Conservation (phyloP, 2,329 filamentous ascomycete genomes). For the Trichoderma sp. region DNA sequence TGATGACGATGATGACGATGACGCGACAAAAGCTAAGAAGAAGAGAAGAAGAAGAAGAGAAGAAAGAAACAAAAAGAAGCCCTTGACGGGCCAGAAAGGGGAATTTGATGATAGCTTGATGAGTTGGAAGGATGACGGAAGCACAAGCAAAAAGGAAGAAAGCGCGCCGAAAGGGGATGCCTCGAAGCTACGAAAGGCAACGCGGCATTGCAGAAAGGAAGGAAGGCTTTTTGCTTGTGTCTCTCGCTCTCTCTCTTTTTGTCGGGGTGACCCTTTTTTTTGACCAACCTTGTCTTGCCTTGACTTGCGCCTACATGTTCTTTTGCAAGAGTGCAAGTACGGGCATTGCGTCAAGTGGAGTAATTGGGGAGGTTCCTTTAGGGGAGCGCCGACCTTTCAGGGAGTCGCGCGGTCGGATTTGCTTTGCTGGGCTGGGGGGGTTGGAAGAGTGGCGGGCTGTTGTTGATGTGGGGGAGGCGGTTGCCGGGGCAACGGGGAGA, state of each 20-base stretch:
- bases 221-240: background rate
- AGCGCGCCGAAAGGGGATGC: slow-evolving; percentile 9
- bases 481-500: slow-evolving; percentile 21
- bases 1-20: background rate
- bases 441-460: slow-evolving; percentile 1
- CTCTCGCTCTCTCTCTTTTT: background rate
- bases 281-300: background rate
- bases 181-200: background rate
- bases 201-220: slow-evolving; percentile 9
- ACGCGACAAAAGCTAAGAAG: background rate
- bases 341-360: slow-evolving; percentile 18
- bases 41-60: background rate
- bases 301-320: slow-evolving; percentile 10
- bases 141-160: background rate
- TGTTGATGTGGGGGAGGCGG: slow-evolving; percentile 25
- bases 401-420: slow-evolving; percentile 3
- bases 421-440: background rate
- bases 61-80: background rate
- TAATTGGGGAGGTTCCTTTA: background rate
- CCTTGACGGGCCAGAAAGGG: background rate
- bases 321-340: background rate
- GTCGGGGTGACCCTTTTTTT: slow-evolving; percentile 1
- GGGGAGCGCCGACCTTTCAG: slow-evolving; percentile 15
- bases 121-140: background rate
- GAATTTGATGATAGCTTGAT: background rate